Evolutionary conservation across 2,329 filamentous ascomycete species (phyloP).

Genomic region (Pseudocercospora fuligena): DNA sequence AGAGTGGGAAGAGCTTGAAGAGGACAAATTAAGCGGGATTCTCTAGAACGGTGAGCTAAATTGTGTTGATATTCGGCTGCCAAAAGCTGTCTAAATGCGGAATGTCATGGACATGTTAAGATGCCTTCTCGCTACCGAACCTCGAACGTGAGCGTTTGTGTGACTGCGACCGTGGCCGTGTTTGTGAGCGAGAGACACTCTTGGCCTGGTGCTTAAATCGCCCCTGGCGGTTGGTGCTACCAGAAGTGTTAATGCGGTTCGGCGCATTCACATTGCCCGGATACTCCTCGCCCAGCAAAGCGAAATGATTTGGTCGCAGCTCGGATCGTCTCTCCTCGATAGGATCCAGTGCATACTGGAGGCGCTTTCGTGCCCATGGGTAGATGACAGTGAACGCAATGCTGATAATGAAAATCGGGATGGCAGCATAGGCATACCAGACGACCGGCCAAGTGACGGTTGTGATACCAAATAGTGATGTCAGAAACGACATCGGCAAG

Average conservation of each 20-base stretch:
- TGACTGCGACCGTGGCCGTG: constrained; percentile 6
- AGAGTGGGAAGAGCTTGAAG: not conserved
- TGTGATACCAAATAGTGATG: constrained; percentile 44
- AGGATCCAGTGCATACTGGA: constrained; percentile 37
- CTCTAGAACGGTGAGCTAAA: not conserved
- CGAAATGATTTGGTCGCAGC: constrained; percentile 38
- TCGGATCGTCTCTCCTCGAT: constrained; percentile 32
- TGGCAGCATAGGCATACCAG: constrained; percentile 41
- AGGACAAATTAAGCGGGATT: not conserved
- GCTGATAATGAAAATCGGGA: constrained; percentile 40
- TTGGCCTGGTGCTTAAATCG: constrained; percentile 22
- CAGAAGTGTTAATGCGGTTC: not conserved
- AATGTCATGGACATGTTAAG: not conserved
- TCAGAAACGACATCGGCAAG: constrained; percentile 43
- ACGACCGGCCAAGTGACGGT: constrained; percentile 39
- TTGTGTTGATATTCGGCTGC: not conserved
- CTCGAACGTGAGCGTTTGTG: constrained; percentile 10
- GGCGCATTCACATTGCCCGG: constrained; percentile 37
- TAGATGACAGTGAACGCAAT: constrained; percentile 37
- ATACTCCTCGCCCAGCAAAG: constrained; percentile 42
- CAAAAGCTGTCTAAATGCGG: not conserved
- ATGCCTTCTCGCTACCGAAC: constrained; percentile 14
- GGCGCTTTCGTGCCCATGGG: constrained; percentile 34
- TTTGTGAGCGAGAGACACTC: not conserved
- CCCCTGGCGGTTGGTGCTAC: constrained; percentile 12